A percentile compares a stretch with the other conserved stretches of the same genome.
Evolutionary conservation across 495 filamentous ascomycete species (phyloP).

Genomic region (Amphirosellinia nigrospora): DNA sequence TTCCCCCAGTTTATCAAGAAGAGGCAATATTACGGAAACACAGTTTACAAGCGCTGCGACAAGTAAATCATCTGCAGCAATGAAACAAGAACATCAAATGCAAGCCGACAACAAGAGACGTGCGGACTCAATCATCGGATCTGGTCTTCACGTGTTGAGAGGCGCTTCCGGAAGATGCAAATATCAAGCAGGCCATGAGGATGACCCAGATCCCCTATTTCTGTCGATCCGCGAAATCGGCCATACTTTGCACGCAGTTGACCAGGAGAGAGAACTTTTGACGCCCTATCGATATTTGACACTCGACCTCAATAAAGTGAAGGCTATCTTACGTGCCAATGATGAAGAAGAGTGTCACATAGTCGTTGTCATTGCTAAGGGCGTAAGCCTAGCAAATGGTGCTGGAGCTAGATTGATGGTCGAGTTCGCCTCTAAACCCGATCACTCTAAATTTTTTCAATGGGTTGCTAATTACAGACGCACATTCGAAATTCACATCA

Average conservation of each 20-base stretch:
- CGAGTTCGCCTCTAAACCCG: slow-evolving; percentile 29
- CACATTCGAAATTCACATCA: neutral
- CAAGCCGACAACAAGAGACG: neutral
- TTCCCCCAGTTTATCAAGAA: slow-evolving; percentile 35
- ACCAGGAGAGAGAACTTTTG: slow-evolving; percentile 22
- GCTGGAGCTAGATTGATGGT: slow-evolving; percentile 26
- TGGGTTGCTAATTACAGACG: slow-evolving; percentile 27
- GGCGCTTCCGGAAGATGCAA: slow-evolving; percentile 32
- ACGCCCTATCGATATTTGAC: slow-evolving; percentile 29
- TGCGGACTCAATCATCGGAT: slow-evolving; percentile 13
- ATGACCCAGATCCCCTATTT: slow-evolving; percentile 26
- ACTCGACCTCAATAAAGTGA: slow-evolving; percentile 25
- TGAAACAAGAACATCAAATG: neutral
- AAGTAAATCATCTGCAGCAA: slow-evolving; percentile 3
- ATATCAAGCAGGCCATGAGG: slow-evolving; percentile 24
- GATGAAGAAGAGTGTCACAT: slow-evolving; percentile 13
- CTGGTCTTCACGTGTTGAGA: slow-evolving; percentile 29
- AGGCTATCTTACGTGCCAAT: neutral
- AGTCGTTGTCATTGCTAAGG: slow-evolving; percentile 9
- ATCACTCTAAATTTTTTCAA: slow-evolving; percentile 25
- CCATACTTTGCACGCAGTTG: slow-evolving; percentile 27
- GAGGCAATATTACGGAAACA: slow-evolving; percentile 30
- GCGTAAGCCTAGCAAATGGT: slow-evolving; percentile 11
- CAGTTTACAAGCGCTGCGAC: slow-evolving; percentile 24
- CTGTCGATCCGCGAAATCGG: slow-evolving; percentile 28